phyloP scores from a whole-genome alignment of 208 protist genomes.

The Trypanosoma caninum region DNA sequence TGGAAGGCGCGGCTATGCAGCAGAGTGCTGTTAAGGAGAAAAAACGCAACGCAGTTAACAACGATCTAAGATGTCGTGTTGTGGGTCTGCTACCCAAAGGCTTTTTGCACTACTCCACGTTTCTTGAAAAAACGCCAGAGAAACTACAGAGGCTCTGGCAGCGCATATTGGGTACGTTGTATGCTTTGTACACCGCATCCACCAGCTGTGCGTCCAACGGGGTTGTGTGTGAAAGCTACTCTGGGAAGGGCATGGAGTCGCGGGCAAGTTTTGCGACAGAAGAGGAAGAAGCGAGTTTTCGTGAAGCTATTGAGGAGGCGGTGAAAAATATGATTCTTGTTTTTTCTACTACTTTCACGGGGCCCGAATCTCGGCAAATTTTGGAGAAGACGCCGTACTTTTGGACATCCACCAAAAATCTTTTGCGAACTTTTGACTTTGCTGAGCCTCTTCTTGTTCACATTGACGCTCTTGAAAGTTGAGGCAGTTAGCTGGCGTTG shows the following conservation, averaged over 20 bases:
- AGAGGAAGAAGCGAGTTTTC: conserved; percentile 34
- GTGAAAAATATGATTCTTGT: conserved; percentile 89
- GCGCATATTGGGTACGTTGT: conserved; percentile 70
- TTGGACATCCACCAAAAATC: conserved; percentile 34
- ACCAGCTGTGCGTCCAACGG: background rate
- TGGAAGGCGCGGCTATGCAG: background rate
- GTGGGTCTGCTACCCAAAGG: conserved; percentile 66
- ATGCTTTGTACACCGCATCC: conserved; percentile 62
- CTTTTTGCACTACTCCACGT: conserved; percentile 53
- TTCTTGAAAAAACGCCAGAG: conserved; percentile 26
- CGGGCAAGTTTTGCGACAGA: conserved; percentile 16
- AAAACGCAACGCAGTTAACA: conserved; percentile 7
- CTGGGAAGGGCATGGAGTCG: background rate
- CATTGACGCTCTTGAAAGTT: conserved; percentile 31
- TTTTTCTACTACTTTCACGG: conserved; percentile 22
- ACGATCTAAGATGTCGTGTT: conserved; percentile 68
- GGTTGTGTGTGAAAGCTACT: background rate
- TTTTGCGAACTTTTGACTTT: conserved; percentile 59
- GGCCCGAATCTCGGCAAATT: conserved; percentile 11
- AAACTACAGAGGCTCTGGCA: conserved; percentile 58
- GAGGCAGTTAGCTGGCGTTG: background rate
- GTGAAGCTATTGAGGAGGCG: conserved; percentile 80
- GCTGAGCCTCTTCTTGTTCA: conserved; percentile 34
- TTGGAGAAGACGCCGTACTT: conserved; percentile 22
- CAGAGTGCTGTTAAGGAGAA: background rate